Base-by-base conservation (phyloP, 352 stramenopile genomes). In the Phytophthora sp. region DNA sequence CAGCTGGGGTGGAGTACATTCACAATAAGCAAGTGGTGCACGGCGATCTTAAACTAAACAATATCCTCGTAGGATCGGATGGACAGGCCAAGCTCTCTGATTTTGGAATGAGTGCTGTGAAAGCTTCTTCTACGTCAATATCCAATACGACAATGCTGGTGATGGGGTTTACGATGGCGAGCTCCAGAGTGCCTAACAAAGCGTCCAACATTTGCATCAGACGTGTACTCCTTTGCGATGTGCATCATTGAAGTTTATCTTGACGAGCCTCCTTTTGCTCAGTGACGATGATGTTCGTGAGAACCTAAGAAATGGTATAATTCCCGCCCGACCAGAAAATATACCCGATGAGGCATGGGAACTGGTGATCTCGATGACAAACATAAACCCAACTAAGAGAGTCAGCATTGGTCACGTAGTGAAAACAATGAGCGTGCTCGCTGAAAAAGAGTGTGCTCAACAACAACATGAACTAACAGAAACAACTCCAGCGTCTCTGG, bases 1-100 rank as follows among this genome's bases (percentile, higher is more conserved):
- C 51, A 10, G 42, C 72, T 21, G 84, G 78, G 7, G 46, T 95
- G 1, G 27, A 66, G 21, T 89, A 48, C 92, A 21, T 82, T 90
- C 68, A 48, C 30, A n/a, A 51, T 38, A 35, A 52, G 52, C 10
- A 45, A 4, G 52, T 89, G 12, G 63, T 95, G 5, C 84, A 96
- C 52, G 76, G 83, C 9, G 85, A 95, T 48, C 69, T 97, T 15
- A 94, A 92, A 61, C 74, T 80, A 7, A 46, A 43, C 17, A 69
- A 55, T 32, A 35, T 64, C 18, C 46, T 69, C 7, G 46, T 69
- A 1, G 88, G 38, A 20, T 30, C 51, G 7, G 50, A 56, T 18
- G 64, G 57, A 2, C 26, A 48, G 10, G 64, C 69, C 2, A 66
- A 74, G 31, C 4, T 77, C 2, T 32, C 54, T 0, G 72, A 74